Base-by-base conservation (phyloP, 495 filamentous ascomycete genomes). In the Podospora conica region DNA sequence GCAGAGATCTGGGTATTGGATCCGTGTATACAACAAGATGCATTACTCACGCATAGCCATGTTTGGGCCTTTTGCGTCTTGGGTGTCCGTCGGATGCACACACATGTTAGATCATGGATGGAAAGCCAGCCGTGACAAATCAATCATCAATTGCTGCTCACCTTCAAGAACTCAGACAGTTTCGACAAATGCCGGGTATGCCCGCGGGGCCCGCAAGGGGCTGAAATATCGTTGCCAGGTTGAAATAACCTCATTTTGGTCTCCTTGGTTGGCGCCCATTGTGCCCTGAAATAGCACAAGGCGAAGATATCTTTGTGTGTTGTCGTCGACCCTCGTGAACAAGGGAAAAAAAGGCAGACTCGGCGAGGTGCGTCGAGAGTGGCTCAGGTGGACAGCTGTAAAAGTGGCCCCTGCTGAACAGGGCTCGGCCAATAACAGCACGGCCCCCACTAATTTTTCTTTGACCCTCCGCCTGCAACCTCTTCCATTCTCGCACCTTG, bases 361-460 rank as follows among this genome's bases (percentile, higher is more conserved):
- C 15, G 18, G n/a, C n/a, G n/a, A n/a, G n/a, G n/a, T n/a, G n/a
- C n/a, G n/a, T n/a, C n/a, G n/a, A n/a, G n/a, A n/a, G n/a, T n/a
- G n/a, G n/a, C n/a, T n/a, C n/a, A n/a, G n/a, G n/a, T n/a, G n/a
- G n/a, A n/a, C n/a, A n/a, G n/a, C 6, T 27, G 25, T 27, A 48
- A 8, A 48, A 18, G 18, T n/a, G 40, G 40, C 56, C 6, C 58
- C 11, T 27, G 58, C 58, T 59, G 2, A 22, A 23, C 9, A 10
- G 58, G 18, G 18, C 27, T 59, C 29, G 20, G 21, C 58, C 58
- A 29, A 59, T 59, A 27, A 28, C 58, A 29, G 27, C 21, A 18
- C 24, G 25, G 56, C 27, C 58, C 58, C 55, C 55, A 56, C 58
- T 29, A 24, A 29, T 21, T 59, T 58, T 59, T 59, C 24, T 59